phyloP scores from a whole-genome alignment of 139 green algal genomes.

The Axilococcus clingmanii region DNA sequence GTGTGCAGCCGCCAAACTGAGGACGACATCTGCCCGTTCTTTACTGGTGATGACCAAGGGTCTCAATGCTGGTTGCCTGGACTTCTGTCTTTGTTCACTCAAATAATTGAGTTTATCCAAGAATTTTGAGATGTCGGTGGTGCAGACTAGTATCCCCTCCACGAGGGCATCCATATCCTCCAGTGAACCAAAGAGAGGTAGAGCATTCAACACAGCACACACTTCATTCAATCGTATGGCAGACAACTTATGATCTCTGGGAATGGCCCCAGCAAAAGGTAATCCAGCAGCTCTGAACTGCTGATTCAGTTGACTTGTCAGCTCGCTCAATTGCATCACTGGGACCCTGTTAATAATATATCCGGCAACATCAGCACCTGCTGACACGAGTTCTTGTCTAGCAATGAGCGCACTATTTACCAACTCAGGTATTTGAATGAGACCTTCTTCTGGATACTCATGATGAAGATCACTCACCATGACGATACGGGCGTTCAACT shows the following conservation, averaged over 20 bases:
- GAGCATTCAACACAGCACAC: slow-evolving; percentile 26
- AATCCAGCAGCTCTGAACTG: slow-evolving; percentile 28
- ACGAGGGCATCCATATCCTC: slow-evolving; percentile 37
- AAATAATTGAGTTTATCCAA: slow-evolving; percentile 32
- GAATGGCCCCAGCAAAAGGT: slow-evolving; percentile 47
- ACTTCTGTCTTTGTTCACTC: neutral
- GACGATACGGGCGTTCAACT: slow-evolving; percentile 43
- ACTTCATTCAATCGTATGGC: slow-evolving; percentile 57
- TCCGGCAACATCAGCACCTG: slow-evolving; percentile 41
- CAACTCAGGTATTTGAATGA: slow-evolving; percentile 18
- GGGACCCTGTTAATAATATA: slow-evolving; percentile 55
- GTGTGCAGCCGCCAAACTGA: slow-evolving; percentile 26
- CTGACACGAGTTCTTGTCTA: slow-evolving; percentile 26
- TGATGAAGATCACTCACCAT: slow-evolving; percentile 39
- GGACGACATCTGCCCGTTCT: slow-evolving; percentile 40
- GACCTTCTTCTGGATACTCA: slow-evolving; percentile 7
- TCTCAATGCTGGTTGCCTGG: slow-evolving; percentile 8
- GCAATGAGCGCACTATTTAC: slow-evolving; percentile 24
- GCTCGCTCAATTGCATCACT: slow-evolving; percentile 9
- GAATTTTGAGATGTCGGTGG: slow-evolving; percentile 38
- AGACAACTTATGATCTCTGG: slow-evolving; percentile 37
- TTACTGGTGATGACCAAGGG: slow-evolving; percentile 39
- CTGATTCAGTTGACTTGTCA: slow-evolving; percentile 16
- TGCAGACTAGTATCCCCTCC: slow-evolving; percentile 29
- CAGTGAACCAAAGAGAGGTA: slow-evolving; percentile 41